Conservation (phyloP, 2,329 filamentous ascomycete species). For the Exophiala alcalophila region DNA sequence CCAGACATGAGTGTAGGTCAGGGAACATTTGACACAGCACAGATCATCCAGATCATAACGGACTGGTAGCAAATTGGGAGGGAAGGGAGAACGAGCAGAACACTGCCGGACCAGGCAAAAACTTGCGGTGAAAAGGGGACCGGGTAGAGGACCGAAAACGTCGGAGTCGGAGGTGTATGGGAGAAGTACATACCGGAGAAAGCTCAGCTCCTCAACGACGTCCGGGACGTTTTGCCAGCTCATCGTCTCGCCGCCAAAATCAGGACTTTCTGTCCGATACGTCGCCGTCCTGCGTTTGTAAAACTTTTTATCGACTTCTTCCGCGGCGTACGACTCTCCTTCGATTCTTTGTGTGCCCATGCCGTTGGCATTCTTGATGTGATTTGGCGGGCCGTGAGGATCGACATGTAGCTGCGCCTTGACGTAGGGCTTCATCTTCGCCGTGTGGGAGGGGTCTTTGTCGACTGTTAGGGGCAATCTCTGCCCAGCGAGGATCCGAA, state of each 20-base stretch:
- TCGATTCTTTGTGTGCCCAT: slow-evolving; percentile 35
- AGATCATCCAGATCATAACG: background rate
- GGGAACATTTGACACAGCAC: too few relatives aligned
- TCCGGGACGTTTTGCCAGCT: slow-evolving; percentile 55
- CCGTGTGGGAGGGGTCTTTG: slow-evolving; percentile 34
- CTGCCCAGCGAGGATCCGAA: slow-evolving; percentile 75
- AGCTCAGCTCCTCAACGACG: slow-evolving; percentile 68
- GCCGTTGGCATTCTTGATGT: slow-evolving; percentile 53
- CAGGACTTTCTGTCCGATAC: slow-evolving; percentile 59
- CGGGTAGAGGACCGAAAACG: background rate
- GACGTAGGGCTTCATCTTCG: slow-evolving; percentile 69
- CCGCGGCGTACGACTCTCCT: slow-evolving; percentile 45
- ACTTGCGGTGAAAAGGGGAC: slow-evolving; percentile 10
- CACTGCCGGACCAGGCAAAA: slow-evolving; percentile 3
- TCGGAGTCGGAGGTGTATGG: slow-evolving; percentile 3
- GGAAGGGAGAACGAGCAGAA: slow-evolving; percentile 3
- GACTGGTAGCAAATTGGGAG: too few relatives aligned
- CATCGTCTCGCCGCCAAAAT: slow-evolving; percentile 61
- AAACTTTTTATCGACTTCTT: slow-evolving; percentile 47
- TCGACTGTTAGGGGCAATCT: slow-evolving; percentile 65
- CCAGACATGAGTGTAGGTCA: too few relatives aligned
- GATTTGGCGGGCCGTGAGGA: slow-evolving; percentile 43
- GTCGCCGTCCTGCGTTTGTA: slow-evolving; percentile 57
- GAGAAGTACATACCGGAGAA: slow-evolving; percentile 60
- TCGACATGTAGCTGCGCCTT: slow-evolving; percentile 81